These are phyloP conservation scores for Lotmaria passim DNA, from an alignment of 208 protist species.

Conservation along the genomic window DNA sequence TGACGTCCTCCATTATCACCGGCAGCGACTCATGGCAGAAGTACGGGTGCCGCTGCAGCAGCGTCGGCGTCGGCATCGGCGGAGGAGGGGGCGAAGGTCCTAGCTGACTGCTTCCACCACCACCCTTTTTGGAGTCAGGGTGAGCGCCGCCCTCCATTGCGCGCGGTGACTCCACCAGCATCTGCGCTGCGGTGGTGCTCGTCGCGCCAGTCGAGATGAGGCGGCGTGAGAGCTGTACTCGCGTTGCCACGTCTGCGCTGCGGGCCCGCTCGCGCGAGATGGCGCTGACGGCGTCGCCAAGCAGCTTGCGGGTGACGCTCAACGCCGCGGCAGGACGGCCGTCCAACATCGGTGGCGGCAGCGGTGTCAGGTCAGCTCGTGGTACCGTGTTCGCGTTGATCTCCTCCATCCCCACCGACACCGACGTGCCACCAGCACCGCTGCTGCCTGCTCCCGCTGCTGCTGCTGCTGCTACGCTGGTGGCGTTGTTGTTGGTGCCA, in stretches of 20 bases:
- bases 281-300: constrained; percentile 28
- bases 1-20: constrained; percentile 48
- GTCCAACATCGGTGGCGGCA: constrained; percentile 16
- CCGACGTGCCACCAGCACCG: too few relatives aligned
- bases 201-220: constrained; percentile 3
- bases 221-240: constrained; percentile 2
- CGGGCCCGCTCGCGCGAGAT: constrained; percentile 27
- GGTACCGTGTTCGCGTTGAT: constrained; percentile 9
- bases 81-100: too few relatives aligned
- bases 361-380: constrained; percentile 9
- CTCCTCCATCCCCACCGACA: not conserved
- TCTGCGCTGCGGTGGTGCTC: not conserved
- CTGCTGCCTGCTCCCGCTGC: not conserved
- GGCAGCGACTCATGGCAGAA: constrained; percentile 25
- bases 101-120: not conserved
- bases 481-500: not conserved
- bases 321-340: constrained; percentile 16
- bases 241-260: constrained; percentile 3
- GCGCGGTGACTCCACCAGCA: not conserved
- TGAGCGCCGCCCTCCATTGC: not conserved
- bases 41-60: constrained; percentile 19
- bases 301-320: constrained; percentile 24
- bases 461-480: not conserved
- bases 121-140: not conserved
- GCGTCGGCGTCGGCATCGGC: not conserved